Percentiles rank a stretch among this genome's conserved stretches.
Evolutionary conservation across 345 rosid genomes (phyloP).

Genomic region (Populus nigra): DNA sequence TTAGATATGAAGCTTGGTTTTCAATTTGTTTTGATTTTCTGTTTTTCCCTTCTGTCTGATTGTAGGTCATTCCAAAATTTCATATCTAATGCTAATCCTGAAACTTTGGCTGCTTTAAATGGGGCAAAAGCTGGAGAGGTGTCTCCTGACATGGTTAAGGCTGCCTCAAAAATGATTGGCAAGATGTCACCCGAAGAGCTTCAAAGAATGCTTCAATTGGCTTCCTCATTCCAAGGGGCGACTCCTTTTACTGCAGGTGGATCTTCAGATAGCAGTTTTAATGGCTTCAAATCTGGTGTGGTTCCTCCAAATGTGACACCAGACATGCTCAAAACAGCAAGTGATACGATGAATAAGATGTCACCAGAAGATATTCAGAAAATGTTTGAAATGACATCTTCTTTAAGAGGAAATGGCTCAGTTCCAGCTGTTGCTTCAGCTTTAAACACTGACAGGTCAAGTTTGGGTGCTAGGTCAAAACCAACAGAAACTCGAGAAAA

Average conservation of each 20-base stretch:
- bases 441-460: slow-evolving; percentile 12
- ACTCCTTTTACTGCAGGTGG: slow-evolving; percentile 36
- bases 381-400: slow-evolving; percentile 85
- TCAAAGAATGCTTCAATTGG: slow-evolving; percentile 73
- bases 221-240: slow-evolving; percentile 68
- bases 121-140: slow-evolving; percentile 73
- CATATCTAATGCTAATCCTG: slow-evolving; percentile 69
- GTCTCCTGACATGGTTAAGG: slow-evolving; percentile 76
- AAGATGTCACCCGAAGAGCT: slow-evolving; percentile 93
- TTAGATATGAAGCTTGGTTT: neutral
- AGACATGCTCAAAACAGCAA: slow-evolving; percentile 79
- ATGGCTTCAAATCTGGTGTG: slow-evolving; percentile 41
- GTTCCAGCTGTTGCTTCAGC: slow-evolving; percentile 34
- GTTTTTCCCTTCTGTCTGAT: slow-evolving; percentile 14
- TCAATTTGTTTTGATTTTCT: neutral
- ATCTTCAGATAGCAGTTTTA: slow-evolving; percentile 30
- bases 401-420: slow-evolving; percentile 42
- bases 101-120: slow-evolving; percentile 61
- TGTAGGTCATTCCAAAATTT: slow-evolving; percentile 75
- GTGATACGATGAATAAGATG: slow-evolving; percentile 81
- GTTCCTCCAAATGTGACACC: slow-evolving; percentile 56
- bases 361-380: slow-evolving; percentile 71
- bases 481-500: slow-evolving; percentile 30
- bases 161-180: slow-evolving; percentile 79
- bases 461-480: slow-evolving; percentile 26